Evolutionary conservation across 179 eudicot species (phyloP).

Genomic region (Silene noctiflora): DNA sequence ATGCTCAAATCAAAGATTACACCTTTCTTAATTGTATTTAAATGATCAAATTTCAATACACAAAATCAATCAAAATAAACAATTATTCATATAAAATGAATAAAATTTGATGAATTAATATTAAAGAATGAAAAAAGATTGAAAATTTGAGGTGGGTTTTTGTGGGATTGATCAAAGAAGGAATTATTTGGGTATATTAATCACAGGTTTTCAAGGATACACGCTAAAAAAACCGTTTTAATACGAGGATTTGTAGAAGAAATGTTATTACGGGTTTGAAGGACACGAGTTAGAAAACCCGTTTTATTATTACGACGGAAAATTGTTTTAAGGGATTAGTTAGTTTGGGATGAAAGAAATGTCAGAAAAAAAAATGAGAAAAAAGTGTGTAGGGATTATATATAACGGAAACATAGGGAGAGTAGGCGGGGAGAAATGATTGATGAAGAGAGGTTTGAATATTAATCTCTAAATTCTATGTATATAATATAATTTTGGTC

Average conservation of each 20-base stretch:
- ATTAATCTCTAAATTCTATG: slow-evolving; percentile 29
- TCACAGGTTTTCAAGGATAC: no score
- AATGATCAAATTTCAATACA: slow-evolving; percentile 8
- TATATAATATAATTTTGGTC: slow-evolving; percentile 1
- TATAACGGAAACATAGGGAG: slow-evolving; percentile 29
- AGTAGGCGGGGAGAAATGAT: slow-evolving; percentile 25
- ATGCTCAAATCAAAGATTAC: slow-evolving; percentile 25
- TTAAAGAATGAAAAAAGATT: background rate
- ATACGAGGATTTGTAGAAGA: no score
- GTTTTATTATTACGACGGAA: no score
- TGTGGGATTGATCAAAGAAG: no score
- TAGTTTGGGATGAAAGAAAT: background rate
- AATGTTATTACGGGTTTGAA: no score
- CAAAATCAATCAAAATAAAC: background rate
- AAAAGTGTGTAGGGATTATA: slow-evolving; percentile 3
- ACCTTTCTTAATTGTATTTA: no score
- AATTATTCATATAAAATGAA: no score
- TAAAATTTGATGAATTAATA: background rate
- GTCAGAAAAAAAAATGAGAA: background rate
- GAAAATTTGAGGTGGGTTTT: background rate
- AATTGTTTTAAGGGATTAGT: background rate
- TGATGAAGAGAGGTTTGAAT: slow-evolving; percentile 27
- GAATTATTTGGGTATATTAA: no score
- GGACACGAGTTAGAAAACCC: no score
- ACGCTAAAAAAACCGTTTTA: no score